Evolutionary conservation across 805 yeast genomes (phyloP).

Genomic region (Starmerella floris): DNA sequence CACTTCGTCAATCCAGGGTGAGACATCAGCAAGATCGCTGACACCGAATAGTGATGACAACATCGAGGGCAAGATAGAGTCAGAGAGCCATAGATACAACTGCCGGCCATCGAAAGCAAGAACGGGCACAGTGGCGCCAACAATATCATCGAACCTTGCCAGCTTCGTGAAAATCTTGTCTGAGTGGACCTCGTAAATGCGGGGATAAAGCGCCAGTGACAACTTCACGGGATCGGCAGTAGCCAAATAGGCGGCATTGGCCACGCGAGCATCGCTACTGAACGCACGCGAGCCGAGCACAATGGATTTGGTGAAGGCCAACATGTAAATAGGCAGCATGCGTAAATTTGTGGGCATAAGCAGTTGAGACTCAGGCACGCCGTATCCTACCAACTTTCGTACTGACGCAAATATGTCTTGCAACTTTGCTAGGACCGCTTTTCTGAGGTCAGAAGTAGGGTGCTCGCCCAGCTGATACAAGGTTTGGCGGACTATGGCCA

Average conservation of each 20-base stretch:
- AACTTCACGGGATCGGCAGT: constrained; percentile 44
- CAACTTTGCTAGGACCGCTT: constrained; percentile 40
- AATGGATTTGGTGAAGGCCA: constrained; percentile 56
- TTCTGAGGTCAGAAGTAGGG: constrained; percentile 29
- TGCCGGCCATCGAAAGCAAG: constrained; percentile 51
- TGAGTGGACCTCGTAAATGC: constrained; percentile 29
- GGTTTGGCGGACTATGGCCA: constrained; percentile 41
- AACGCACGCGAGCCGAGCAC: constrained; percentile 43
- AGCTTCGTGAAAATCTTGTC: background rate
- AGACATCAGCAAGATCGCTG: constrained; percentile 31
- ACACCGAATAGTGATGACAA: constrained; percentile 64
- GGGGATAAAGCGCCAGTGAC: constrained; percentile 63
- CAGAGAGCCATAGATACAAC: constrained; percentile 11
- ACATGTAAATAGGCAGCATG: constrained; percentile 51
- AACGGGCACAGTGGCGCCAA: constrained; percentile 53
- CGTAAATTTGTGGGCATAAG: constrained; percentile 71
- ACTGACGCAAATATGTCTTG: constrained; percentile 48
- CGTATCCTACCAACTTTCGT: constrained; percentile 33
- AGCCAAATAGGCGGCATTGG: constrained; percentile 39
- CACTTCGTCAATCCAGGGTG: constrained; percentile 41
- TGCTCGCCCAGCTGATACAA: constrained; percentile 29
- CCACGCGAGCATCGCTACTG: constrained; percentile 48
- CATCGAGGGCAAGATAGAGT: constrained; percentile 39
- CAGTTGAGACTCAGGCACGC: constrained; percentile 43
- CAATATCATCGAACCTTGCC: constrained; percentile 18